Percentiles rank a stretch among this genome's conserved stretches.
These are phyloP conservation scores for Citrus unshiu DNA, from an alignment of 345 rosid species.

Conservation along the genomic window DNA sequence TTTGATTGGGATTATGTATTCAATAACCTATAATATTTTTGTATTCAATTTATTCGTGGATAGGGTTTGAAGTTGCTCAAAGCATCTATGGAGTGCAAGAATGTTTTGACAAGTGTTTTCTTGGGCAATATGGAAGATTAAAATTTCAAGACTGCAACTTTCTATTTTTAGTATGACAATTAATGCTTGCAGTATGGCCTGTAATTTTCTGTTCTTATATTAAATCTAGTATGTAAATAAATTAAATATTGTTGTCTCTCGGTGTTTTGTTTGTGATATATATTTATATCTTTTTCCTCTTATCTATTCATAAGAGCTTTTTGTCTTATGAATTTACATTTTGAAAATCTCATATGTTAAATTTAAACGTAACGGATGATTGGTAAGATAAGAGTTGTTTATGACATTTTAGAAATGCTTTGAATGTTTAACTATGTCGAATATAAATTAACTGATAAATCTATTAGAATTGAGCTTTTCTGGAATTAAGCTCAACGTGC, in stretches of 20 bases:
- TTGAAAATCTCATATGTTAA: neutral
- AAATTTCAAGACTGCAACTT: neutral
- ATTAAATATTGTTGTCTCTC: neutral
- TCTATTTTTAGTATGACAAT: neutral
- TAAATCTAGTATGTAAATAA: neutral
- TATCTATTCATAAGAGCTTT: neutral
- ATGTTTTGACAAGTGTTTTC: neutral
- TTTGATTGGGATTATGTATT: neutral
- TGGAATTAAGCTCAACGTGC: no score
- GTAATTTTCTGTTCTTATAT: neutral
- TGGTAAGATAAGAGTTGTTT: neutral
- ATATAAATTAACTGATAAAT: no score
- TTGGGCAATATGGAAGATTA: neutral
- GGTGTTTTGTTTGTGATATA: neutral
- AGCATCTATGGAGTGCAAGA: neutral
- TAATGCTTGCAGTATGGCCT: neutral
- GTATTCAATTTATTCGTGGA: neutral
- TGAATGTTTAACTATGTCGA: no score
- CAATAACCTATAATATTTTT: neutral
- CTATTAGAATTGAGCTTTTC: no score
- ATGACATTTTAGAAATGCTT: neutral
- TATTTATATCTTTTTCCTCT: neutral
- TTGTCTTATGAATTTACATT: neutral
- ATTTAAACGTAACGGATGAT: neutral
- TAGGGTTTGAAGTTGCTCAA: conserved; percentile 10